Evolutionary conservation across 2,329 filamentous ascomycete genomes (phyloP).

Genomic region (Fusarium metavorans): DNA sequence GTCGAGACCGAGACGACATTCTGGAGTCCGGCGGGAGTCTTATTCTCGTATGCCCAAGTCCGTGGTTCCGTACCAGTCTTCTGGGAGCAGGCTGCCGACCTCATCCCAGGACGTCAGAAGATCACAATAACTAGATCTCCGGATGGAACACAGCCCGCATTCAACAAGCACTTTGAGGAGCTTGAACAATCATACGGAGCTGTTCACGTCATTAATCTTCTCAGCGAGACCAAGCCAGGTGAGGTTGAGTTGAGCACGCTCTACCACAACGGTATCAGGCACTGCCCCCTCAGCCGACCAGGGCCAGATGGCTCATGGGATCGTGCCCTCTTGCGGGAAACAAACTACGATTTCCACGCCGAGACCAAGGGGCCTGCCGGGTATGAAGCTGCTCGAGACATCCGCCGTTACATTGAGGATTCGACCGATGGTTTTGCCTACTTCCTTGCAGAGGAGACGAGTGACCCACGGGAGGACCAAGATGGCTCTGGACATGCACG

Average conservation of each 20-base stretch:
- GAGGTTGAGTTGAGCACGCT: slow-evolving; percentile 86
- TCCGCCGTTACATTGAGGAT: slow-evolving; percentile 80
- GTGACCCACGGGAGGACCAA: slow-evolving; percentile 61
- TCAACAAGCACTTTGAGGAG: slow-evolving; percentile 94
- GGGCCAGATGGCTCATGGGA: slow-evolving; percentile 68
- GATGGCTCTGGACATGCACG: slow-evolving; percentile 55
- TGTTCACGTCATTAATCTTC: slow-evolving; percentile 90
- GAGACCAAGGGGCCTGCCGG: slow-evolving; percentile 88
- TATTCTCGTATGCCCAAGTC: slow-evolving; percentile 94
- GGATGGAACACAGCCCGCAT: slow-evolving; percentile 93
- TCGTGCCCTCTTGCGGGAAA: slow-evolving; percentile 81
- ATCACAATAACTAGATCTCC: slow-evolving; percentile 89
- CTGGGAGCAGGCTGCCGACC: slow-evolving; percentile 92
- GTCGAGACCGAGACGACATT: slow-evolving; percentile 97
- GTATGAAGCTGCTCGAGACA: slow-evolving; percentile 90
- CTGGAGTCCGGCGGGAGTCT: slow-evolving; percentile 80
- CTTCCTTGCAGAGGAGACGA: slow-evolving; percentile 81
- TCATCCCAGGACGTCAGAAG: slow-evolving; percentile 93
- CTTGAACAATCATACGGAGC: slow-evolving; percentile 89
- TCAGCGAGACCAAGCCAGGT: slow-evolving; percentile 89
- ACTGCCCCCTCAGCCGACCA: slow-evolving; percentile 76
- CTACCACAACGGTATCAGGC: slow-evolving; percentile 81
- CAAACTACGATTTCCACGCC: slow-evolving; percentile 96
- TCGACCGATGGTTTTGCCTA: slow-evolving; percentile 94
- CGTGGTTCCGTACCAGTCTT: slow-evolving; percentile 95